Evolutionary conservation across 73 alveolate genomes (phyloP).

Genomic region (Symbiodinium pilosum): DNA sequence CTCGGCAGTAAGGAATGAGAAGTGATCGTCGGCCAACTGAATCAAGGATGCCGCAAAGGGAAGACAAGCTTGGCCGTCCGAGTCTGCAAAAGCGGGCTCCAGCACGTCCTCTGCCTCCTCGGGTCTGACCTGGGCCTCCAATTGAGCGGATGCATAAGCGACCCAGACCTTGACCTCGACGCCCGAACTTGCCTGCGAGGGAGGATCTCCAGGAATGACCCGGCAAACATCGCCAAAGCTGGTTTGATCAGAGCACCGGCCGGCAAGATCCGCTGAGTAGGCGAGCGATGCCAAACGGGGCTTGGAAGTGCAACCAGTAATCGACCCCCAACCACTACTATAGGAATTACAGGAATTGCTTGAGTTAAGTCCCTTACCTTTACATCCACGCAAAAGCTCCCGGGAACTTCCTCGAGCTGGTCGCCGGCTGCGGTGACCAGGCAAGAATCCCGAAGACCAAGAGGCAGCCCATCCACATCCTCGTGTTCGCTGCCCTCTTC

Average conservation of each 20-base stretch:
- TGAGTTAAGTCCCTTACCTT: background rate
- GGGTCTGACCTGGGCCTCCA: background rate
- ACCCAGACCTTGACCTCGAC: background rate
- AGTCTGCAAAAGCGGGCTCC: background rate
- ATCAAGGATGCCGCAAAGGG: background rate
- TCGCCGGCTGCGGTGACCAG: background rate
- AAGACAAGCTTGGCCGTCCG: background rate
- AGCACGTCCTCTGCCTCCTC: background rate
- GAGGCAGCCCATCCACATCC: background rate
- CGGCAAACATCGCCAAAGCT: background rate
- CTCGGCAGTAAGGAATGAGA: background rate
- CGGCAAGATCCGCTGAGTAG: background rate
- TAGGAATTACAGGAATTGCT: background rate
- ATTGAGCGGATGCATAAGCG: background rate
- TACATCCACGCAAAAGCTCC: background rate
- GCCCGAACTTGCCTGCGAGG: background rate
- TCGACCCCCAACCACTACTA: background rate
- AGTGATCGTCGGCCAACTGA: background rate
- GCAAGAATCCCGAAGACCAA: background rate
- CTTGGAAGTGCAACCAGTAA: background rate
- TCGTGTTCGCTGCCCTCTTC: background rate
- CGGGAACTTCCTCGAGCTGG: background rate
- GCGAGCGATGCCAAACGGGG: background rate
- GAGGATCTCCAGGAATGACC: background rate
- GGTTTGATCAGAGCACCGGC: background rate